Conservation (phyloP, 805 yeast species). For the Myxozyma geophila region DNA sequence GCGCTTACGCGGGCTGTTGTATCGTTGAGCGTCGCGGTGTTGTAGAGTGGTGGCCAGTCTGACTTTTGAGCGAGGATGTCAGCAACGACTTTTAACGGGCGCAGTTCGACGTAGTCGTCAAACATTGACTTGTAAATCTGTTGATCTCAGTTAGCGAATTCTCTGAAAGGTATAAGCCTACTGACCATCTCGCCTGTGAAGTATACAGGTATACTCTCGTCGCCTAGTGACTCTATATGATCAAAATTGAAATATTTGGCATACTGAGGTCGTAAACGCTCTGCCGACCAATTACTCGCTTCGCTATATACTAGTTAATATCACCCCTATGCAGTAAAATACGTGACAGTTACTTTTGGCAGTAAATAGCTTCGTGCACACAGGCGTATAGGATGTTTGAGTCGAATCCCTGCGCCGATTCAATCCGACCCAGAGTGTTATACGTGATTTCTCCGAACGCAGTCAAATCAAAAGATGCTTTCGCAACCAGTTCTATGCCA, state of each 20-base stretch:
- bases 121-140: slow-evolving; percentile 55
- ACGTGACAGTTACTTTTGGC: slow-evolving; percentile 45
- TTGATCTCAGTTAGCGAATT: neutral
- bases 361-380: slow-evolving; percentile 63
- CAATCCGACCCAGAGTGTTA: slow-evolving; percentile 46
- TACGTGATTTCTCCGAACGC: slow-evolving; percentile 49
- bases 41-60: slow-evolving; percentile 50
- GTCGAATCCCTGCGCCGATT: slow-evolving; percentile 52
- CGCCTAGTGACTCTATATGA: slow-evolving; percentile 13
- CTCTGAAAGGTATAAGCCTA: neutral
- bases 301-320: slow-evolving; percentile 22
- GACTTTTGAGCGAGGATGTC: slow-evolving; percentile 39
- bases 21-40: slow-evolving; percentile 42
- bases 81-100: slow-evolving; percentile 50
- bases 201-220: slow-evolving; percentile 40
- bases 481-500: slow-evolving; percentile 46
- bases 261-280: slow-evolving; percentile 41
- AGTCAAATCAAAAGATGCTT: slow-evolving; percentile 49
- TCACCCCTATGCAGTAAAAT: slow-evolving; percentile 29
- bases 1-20: slow-evolving; percentile 37
- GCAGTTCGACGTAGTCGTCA: slow-evolving; percentile 54
- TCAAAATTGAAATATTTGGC: slow-evolving; percentile 43
- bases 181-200: slow-evolving; percentile 59
- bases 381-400: slow-evolving; percentile 60
- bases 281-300: slow-evolving; percentile 57